phyloP scores from a whole-genome alignment of 345 rosid genomes.

The Linum tenue region DNA sequence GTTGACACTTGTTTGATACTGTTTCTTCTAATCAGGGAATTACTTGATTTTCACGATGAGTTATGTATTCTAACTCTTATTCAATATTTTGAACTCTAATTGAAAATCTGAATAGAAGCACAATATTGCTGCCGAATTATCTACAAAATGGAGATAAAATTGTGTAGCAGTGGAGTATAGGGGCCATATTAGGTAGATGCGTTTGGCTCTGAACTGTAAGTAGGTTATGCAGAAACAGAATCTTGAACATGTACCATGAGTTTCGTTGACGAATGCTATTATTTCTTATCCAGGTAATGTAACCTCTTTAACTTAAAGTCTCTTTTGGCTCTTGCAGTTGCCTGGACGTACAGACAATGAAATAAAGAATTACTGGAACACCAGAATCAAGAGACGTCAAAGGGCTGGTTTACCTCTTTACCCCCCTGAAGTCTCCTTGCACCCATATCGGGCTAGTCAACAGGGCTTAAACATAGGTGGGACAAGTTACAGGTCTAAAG shows the following conservation, averaged over 20 bases:
- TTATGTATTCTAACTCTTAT: too few relatives aligned
- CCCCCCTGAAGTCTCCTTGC: slow-evolving; percentile 67
- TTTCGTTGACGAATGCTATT: not conserved
- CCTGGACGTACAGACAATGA: slow-evolving; percentile 99
- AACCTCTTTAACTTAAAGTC: not conserved
- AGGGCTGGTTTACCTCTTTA: slow-evolving; percentile 96
- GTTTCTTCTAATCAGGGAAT: too few relatives aligned
- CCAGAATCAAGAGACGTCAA: slow-evolving; percentile 83
- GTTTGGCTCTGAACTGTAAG: too few relatives aligned
- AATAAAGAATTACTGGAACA: slow-evolving; percentile 99
- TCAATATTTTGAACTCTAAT: too few relatives aligned
- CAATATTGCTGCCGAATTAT: too few relatives aligned
- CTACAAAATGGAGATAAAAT: too few relatives aligned
- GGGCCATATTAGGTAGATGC: too few relatives aligned
- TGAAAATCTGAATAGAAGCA: too few relatives aligned
- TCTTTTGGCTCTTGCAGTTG: slow-evolving; percentile 36
- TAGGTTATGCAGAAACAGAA: not conserved
- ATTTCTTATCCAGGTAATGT: not conserved
- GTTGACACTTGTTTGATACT: too few relatives aligned
- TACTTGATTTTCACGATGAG: too few relatives aligned
- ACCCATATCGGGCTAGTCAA: slow-evolving; percentile 50
- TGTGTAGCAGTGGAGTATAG: too few relatives aligned
- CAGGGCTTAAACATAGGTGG: slow-evolving; percentile 30
- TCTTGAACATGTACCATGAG: not conserved
- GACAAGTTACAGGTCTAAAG: slow-evolving; percentile 33